Percentiles rank a stretch among this genome's conserved stretches.
phyloP scores from a whole-genome alignment of 139 green algal genomes.

The Closterium sp. region DNA sequence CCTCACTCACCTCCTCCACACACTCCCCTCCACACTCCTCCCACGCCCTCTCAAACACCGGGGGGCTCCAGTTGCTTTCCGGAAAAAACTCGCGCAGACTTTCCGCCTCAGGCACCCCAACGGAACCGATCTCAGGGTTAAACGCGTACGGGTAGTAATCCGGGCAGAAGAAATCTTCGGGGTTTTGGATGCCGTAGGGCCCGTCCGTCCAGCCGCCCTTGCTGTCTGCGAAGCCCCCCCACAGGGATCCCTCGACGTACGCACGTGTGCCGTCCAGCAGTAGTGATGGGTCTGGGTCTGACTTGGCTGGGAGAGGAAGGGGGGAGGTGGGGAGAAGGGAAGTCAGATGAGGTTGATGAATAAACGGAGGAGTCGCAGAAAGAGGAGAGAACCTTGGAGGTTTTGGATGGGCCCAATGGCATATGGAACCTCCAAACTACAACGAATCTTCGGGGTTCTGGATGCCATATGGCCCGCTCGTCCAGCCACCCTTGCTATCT shows the following conservation, averaged over 20 bases:
- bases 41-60: background rate
- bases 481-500: constrained; percentile 38
- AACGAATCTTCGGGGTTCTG: constrained; percentile 26
- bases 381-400: no score
- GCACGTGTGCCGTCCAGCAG: constrained; percentile 42
- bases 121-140: constrained; percentile 54
- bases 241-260: constrained; percentile 50
- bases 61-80: constrained; percentile 5
- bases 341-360: background rate
- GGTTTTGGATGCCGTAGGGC: constrained; percentile 51
- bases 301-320: background rate
- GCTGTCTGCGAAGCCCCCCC: constrained; percentile 48
- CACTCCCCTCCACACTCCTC: background rate
- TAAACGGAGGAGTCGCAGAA: no score
- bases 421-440: no score
- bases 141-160: constrained; percentile 53
- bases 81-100: constrained; percentile 44
- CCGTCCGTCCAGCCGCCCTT: constrained; percentile 44
- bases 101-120: constrained; percentile 43
- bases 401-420: no score
- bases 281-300: constrained; percentile 22
- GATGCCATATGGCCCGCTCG: constrained; percentile 52
- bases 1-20: constrained; percentile 32
- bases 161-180: constrained; percentile 33
- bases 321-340: background rate